Evolutionary conservation across 805 yeast species (phyloP).

Genomic region (Saturnispora mendoncae): DNA sequence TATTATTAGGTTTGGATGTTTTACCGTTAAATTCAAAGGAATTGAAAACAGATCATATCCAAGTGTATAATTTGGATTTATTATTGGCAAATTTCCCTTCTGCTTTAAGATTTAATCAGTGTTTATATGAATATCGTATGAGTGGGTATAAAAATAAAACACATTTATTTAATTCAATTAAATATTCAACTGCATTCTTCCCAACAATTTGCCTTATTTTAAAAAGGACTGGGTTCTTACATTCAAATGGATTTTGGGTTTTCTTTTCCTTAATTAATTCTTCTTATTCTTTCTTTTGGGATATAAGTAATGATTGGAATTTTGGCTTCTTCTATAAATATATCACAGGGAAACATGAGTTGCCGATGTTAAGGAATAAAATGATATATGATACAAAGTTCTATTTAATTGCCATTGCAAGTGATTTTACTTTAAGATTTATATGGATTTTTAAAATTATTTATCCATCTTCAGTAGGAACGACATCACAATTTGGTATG

Average conservation of each 20-base stretch:
- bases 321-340: slow-evolving; percentile 41
- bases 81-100: slow-evolving; percentile 45
- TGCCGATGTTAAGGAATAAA: slow-evolving; percentile 24
- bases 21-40: slow-evolving; percentile 24
- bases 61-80: slow-evolving; percentile 25
- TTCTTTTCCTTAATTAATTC: slow-evolving; percentile 51
- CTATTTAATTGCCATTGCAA: slow-evolving; percentile 48
- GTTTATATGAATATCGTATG: slow-evolving; percentile 55
- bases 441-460: slow-evolving; percentile 59
- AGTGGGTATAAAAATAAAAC: slow-evolving; percentile 36
- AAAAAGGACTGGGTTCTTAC: slow-evolving; percentile 21
- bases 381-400: slow-evolving; percentile 27
- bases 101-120: slow-evolving; percentile 72
- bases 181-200: slow-evolving; percentile 56
- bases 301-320: slow-evolving; percentile 82
- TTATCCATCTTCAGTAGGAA: slow-evolving; percentile 1
- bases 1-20: slow-evolving; percentile 29
- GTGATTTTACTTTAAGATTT: slow-evolving; percentile 63
- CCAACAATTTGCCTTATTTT: slow-evolving; percentile 38
- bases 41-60: slow-evolving; percentile 26
- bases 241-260: slow-evolving; percentile 35
- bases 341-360: slow-evolving; percentile 13
- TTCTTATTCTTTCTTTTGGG: slow-evolving; percentile 80
- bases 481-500: slow-evolving; percentile 10
- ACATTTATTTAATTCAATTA: slow-evolving; percentile 64